Conservation (phyloP, 441 rosid genomes). For the Euphorbia corollata region DNA sequence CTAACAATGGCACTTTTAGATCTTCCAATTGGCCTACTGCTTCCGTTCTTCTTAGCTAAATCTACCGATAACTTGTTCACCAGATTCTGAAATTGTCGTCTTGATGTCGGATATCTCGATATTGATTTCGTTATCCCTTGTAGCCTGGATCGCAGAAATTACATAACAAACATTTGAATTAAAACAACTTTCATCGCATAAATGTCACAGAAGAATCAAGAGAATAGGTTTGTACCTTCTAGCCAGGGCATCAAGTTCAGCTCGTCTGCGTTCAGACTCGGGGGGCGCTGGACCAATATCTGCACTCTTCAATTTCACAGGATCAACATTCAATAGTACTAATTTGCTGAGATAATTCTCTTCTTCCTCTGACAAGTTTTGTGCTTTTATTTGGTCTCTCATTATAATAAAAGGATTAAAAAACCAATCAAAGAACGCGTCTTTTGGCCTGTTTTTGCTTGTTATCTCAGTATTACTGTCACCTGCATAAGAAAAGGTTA, state of each 20-base stretch:
- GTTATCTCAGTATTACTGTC: slow-evolving; percentile 59
- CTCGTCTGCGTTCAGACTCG: slow-evolving; percentile 56
- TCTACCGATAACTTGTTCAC: slow-evolving; percentile 53
- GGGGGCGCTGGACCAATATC: slow-evolving; percentile 45
- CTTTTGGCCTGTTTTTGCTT: slow-evolving; percentile 61
- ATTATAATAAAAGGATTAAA: slow-evolving; percentile 70
- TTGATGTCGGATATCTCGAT: slow-evolving; percentile 82
- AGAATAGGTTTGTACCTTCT: slow-evolving; percentile 53
- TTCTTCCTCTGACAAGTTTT: slow-evolving; percentile 54
- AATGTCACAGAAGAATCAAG: too few species aligned
- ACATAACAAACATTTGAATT: too few species aligned
- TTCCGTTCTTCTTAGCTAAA: slow-evolving; percentile 42
- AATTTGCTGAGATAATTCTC: slow-evolving; percentile 73
- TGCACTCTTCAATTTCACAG: slow-evolving; percentile 47
- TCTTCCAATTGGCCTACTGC: slow-evolving; percentile 26
- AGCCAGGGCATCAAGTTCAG: slow-evolving; percentile 80
- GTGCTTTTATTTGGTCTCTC: slow-evolving; percentile 81
- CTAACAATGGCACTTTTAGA: slow-evolving; percentile 49
- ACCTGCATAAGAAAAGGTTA: slow-evolving; percentile 31
- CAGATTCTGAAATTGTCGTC: slow-evolving; percentile 52
- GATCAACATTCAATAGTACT: slow-evolving; percentile 57
- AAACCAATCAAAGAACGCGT: slow-evolving; percentile 75
- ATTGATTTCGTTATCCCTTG: slow-evolving; percentile 74
- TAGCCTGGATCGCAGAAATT: slow-evolving; percentile 33
- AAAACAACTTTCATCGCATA: too few species aligned